These are phyloP conservation scores for Phalaenopsis aphrodite DNA, from an alignment of 106 monocot species.

Conservation along the genomic window DNA sequence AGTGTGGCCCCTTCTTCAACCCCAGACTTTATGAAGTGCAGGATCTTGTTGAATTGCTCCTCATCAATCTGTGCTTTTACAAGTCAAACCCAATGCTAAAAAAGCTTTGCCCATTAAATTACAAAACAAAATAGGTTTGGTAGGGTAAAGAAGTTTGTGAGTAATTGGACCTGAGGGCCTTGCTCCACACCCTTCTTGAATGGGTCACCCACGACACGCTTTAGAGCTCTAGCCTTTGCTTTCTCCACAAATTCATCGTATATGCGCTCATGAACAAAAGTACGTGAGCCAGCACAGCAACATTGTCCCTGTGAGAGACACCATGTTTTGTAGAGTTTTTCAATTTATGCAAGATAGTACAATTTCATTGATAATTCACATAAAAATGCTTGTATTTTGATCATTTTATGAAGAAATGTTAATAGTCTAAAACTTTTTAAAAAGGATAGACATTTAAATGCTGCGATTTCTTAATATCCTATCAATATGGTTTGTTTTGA, in stretches of 20 bases:
- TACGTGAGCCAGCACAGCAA: conserved; percentile 87
- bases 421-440: no score
- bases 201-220: conserved; percentile 85
- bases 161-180: conserved; percentile 72
- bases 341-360: neutral
- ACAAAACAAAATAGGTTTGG: neutral
- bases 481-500: no score
- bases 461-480: no score
- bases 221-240: conserved; percentile 69
- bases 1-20: conserved; percentile 68
- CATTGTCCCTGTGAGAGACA: conserved; percentile 66
- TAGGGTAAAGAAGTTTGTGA: neutral
- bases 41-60: conserved; percentile 72
- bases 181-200: conserved; percentile 88
- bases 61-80: conserved; percentile 51
- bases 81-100: neutral
- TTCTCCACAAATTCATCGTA: conserved; percentile 93
- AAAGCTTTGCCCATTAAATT: neutral
- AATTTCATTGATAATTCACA: no score
- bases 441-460: no score
- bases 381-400: no score
- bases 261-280: conserved; percentile 81
- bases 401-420: no score
- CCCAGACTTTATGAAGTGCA: conserved; percentile 61
- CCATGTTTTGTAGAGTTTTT: neutral